Percentiles rank a stretch among this genome's conserved stretches.
phyloP scores from a whole-genome alignment of 2,329 filamentous ascomycete genomes.

The Cytospora piceae region DNA sequence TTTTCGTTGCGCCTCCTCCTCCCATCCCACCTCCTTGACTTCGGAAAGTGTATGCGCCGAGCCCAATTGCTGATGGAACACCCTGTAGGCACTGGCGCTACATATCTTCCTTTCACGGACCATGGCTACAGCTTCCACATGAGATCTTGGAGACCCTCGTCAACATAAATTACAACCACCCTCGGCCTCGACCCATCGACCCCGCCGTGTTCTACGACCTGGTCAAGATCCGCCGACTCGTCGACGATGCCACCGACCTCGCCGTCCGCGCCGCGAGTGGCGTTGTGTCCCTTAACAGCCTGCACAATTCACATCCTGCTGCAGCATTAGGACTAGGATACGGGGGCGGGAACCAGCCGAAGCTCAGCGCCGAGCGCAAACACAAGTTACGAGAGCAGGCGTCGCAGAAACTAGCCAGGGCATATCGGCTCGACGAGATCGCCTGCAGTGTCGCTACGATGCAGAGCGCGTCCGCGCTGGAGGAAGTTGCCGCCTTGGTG shows the following conservation, averaged over 20 bases:
- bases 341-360: slow-evolving; percentile 59
- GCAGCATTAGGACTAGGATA: slow-evolving; percentile 56
- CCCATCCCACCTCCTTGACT: slow-evolving; percentile 12
- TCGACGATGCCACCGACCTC: slow-evolving; percentile 79
- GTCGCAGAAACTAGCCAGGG: slow-evolving; percentile 74
- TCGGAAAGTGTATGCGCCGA: not conserved
- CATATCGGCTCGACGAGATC: slow-evolving; percentile 82
- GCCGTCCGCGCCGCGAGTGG: slow-evolving; percentile 78
- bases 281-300: slow-evolving; percentile 62
- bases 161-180: slow-evolving; percentile 77
- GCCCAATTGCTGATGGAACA: slow-evolving; percentile 19
- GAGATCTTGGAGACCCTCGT: slow-evolving; percentile 80
- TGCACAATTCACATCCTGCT: slow-evolving; percentile 59
- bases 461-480: slow-evolving; percentile 77
- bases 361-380: slow-evolving; percentile 75
- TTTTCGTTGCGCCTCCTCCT: slow-evolving; percentile 25
- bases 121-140: slow-evolving; percentile 79
- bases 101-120: slow-evolving; percentile 81
- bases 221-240: slow-evolving; percentile 77
- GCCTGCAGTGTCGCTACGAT: slow-evolving; percentile 82
- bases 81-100: slow-evolving; percentile 75
- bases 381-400: slow-evolving; percentile 81
- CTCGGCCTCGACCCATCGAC: slow-evolving; percentile 76
- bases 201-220: slow-evolving; percentile 82
- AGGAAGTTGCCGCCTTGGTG: slow-evolving; percentile 75